Evolutionary conservation across 139 green algal species (phyloP).

Genomic region (Desmodesmus armatus): DNA sequence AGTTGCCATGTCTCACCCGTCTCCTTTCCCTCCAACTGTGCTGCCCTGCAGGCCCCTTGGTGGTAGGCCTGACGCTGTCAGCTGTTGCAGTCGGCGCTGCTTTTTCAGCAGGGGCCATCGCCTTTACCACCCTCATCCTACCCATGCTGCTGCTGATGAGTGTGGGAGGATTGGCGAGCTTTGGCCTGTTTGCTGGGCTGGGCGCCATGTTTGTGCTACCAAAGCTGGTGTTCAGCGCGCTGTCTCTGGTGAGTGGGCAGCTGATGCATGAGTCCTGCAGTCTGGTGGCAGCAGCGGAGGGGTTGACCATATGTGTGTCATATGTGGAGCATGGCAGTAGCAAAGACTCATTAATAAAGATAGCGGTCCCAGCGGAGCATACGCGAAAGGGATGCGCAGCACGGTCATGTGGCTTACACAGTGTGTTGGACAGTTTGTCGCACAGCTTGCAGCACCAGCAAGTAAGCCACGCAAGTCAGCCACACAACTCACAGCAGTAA

Average conservation of each 20-base stretch:
- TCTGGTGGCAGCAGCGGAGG: neutral
- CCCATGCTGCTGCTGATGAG: slow-evolving; percentile 17
- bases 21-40: neutral
- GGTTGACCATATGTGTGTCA: neutral
- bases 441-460: neutral
- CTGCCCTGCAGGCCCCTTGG: neutral
- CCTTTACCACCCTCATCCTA: slow-evolving; percentile 32
- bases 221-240: slow-evolving; percentile 16
- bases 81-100: slow-evolving; percentile 28
- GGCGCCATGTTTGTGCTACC: slow-evolving; percentile 22
- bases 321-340: no score
- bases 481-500: neutral
- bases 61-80: slow-evolving; percentile 20
- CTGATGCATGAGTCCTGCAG: neutral
- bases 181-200: slow-evolving; percentile 29
- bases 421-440: neutral
- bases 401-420: neutral
- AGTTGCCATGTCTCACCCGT: neutral
- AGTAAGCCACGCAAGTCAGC: neutral
- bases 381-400: neutral
- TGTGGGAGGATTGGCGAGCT: slow-evolving; percentile 14
- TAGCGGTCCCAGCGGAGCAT: neutral
- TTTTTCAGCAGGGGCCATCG: slow-evolving; percentile 31
- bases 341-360: neutral
- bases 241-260: slow-evolving; percentile 14